Evolutionary conservation across 2,329 filamentous ascomycete genomes (phyloP).

Genomic region (Penicillium capsulatum): DNA sequence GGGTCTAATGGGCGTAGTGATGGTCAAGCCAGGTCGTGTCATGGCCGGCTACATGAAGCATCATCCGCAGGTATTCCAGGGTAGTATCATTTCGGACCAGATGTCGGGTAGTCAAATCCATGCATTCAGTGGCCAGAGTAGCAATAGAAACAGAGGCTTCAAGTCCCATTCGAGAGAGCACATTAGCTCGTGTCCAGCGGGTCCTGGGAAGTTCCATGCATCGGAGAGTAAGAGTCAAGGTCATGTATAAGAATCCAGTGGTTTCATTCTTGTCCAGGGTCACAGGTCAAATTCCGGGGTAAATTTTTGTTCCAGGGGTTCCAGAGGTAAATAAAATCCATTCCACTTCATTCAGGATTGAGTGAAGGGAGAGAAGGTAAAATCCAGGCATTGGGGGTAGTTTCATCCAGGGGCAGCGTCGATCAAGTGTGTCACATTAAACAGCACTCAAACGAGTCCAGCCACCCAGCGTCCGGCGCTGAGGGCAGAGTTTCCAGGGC

Average conservation of each 20-base stretch:
- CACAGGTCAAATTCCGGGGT: neutral
- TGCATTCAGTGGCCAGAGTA: conserved; percentile 12
- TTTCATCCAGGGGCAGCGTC: conserved; percentile 20
- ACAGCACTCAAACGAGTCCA: conserved; percentile 37
- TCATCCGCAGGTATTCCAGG: too few relatives aligned
- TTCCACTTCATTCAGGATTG: conserved; percentile 29
- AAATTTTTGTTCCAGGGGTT: conserved; percentile 1
- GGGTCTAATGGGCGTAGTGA: conserved; percentile 1
- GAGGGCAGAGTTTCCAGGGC: conserved; percentile 20
- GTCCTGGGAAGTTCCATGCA: conserved; percentile 15
- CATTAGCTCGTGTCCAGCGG: conserved; percentile 14
- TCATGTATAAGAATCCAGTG: conserved; percentile 11
- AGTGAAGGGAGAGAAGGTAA: conserved; percentile 17
- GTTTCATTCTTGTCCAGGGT: conserved; percentile 14
- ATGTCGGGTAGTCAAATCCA: neutral
- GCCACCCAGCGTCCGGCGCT: conserved; percentile 32
- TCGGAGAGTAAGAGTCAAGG: conserved; percentile 6
- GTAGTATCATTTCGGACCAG: neutral
- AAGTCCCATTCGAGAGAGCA: conserved; percentile 10
- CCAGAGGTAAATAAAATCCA: conserved; percentile 15
- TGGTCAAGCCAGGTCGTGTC: neutral
- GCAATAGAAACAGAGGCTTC: conserved; percentile 13
- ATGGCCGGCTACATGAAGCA: too few relatives aligned
- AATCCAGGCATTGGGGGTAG: conserved; percentile 14
- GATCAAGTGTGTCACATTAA: conserved; percentile 39